Conservation (phyloP, 2,329 filamentous ascomycete genomes). For the Aspergillus unguis region DNA sequence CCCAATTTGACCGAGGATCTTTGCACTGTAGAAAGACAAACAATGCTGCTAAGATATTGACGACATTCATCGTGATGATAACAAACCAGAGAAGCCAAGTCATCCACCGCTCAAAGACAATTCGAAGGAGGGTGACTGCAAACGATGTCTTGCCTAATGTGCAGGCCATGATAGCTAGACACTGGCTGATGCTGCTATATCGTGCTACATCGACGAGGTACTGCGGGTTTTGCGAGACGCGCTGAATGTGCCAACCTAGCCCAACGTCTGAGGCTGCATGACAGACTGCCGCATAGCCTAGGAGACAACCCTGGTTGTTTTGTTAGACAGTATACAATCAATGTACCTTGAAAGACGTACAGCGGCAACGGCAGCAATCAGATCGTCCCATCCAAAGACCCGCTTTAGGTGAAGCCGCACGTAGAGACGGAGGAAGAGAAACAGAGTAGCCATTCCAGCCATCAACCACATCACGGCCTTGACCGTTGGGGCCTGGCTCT, state of each 20-base stretch:
- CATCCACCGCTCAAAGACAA: conserved; percentile 21
- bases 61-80: conserved; percentile 24
- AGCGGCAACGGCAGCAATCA: conserved; percentile 8
- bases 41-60: conserved; percentile 22
- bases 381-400: conserved; percentile 10
- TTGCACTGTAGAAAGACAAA: conserved; percentile 22
- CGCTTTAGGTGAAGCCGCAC: conserved; percentile 11
- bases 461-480: conserved; percentile 13
- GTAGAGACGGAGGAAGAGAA: conserved; percentile 6
- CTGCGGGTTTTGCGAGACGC: background rate
- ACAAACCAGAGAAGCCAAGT: conserved; percentile 23
- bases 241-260: conserved; percentile 3
- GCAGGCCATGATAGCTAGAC: conserved; percentile 19
- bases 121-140: conserved; percentile 24
- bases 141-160: conserved; percentile 26
- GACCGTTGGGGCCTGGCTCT: conserved; percentile 6
- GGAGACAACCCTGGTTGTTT: conserved; percentile 1
- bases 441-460: background rate
- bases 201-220: conserved; percentile 3
- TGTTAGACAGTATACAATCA: background rate
- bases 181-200: conserved; percentile 8
- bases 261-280: conserved; percentile 6
- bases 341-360: conserved; percentile 1
- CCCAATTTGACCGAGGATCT: conserved; percentile 19
- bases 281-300: conserved; percentile 9